Evolutionary conservation across 2,329 filamentous ascomycete species (phyloP).

Genomic region (Fusarium udum): DNA sequence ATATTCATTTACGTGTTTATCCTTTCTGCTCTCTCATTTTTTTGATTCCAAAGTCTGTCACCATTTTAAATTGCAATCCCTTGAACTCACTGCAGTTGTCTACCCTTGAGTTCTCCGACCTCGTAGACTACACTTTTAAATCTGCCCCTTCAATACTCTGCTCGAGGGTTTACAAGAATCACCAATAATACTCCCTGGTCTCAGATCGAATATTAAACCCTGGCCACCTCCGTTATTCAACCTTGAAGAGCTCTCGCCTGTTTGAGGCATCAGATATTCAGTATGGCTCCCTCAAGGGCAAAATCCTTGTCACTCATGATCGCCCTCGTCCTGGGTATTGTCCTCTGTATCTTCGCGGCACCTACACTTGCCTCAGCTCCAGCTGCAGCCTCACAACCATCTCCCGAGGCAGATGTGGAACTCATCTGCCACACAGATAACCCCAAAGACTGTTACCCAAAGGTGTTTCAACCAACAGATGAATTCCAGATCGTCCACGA

Average conservation of each 20-base stretch:
- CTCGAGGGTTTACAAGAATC: background rate
- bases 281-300: conserved; percentile 41
- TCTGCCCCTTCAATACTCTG: conserved; percentile 8
- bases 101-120: background rate
- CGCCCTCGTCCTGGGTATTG: conserved; percentile 41
- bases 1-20: background rate
- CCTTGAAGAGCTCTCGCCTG: background rate
- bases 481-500: conserved; percentile 71
- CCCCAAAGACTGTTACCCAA: conserved; percentile 71
- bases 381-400: conserved; percentile 43
- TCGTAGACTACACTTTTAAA: background rate
- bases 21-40: background rate
- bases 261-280: background rate
- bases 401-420: conserved; percentile 56
- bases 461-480: conserved; percentile 69
- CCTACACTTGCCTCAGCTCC: conserved; percentile 44
- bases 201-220: background rate
- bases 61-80: background rate
- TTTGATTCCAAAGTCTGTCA: background rate
- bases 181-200: conserved; percentile 8
- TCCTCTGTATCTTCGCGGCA: conserved; percentile 42
- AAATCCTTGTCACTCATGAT: conserved; percentile 32
- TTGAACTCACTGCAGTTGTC: conserved; percentile 1
- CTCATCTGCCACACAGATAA: conserved; percentile 72
- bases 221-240: background rate